Base-by-base conservation (phyloP, 192 early-diverging fungal genomes). In the Coemansia sp. region DNA sequence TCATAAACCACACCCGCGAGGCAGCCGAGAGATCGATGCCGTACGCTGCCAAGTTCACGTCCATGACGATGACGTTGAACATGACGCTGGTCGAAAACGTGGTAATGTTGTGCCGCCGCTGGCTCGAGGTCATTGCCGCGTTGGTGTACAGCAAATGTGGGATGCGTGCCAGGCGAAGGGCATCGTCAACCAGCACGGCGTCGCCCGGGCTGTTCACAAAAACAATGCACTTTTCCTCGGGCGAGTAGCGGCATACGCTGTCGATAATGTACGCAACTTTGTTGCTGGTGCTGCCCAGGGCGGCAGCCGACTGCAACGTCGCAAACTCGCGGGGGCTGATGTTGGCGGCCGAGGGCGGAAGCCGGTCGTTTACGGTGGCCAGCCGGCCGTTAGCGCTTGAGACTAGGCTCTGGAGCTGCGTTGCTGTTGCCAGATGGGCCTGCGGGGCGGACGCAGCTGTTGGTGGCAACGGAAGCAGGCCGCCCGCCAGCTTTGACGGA, bases 1-100 rank as follows among this genome's bases (percentile, higher is more conserved):
- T 87, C 8, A 85, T 63, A 50, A 87, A 87, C 64, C 82, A 87
- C 11, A 87, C 83, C 0, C 86, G 79, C 5, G 85, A 82, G 3
- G 88, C 88, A 3, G 83, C 79, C 0, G 85, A 89, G 6, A 90
- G 79, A 45, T 91, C 87, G 28, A 91, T 89, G 0, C 91, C 91
- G 38, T 81, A 90, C 1, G 88, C 84, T 6, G 82, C 87, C 35
- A 82, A 17, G 21, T 71, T 30, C 12, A 80, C 67, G 19, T 73
- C 67, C 66, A 74, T 70, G 9, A 78, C 59, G 5, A 80, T 73
- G 9, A 64, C 62, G 43, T 68, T 67, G 58, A 73, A 73, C 36
- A 58, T 43, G 3, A 28, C 34, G 40, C 75, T 78, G 2, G 70
- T 73, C 4, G 65, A 54, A 46, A 78, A 78, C 1, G 75, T 78